phyloP scores from a whole-genome alignment of 2,329 filamentous ascomycete species.

The Beauveria rudraprayagi region DNA sequence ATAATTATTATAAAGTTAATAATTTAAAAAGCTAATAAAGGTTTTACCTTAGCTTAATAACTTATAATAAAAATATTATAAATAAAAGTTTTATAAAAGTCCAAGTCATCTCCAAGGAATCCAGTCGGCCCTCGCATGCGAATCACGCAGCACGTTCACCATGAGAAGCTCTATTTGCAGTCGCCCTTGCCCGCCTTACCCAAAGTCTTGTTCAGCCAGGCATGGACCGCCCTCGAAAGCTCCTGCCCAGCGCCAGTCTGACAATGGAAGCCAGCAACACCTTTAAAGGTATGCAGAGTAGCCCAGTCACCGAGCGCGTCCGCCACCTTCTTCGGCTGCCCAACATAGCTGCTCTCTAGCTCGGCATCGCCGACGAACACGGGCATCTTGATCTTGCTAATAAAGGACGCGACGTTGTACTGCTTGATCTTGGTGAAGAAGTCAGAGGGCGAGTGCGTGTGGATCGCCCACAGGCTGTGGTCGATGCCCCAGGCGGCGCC shows the following conservation, averaged over 20 bases:
- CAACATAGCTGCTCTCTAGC: too few species aligned
- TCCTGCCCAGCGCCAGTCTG: constrained; percentile 6
- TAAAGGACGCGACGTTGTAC: not conserved
- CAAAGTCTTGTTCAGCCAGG: constrained; percentile 10
- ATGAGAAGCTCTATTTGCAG: too few species aligned
- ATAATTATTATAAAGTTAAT: too few species aligned
- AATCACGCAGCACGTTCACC: too few species aligned
- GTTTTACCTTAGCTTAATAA: too few species aligned
- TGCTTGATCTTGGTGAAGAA: constrained; percentile 3
- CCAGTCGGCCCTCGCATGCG: too few species aligned
- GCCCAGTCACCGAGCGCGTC: not conserved
- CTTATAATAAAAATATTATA: too few species aligned
- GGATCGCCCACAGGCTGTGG: not conserved
- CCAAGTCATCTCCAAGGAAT: too few species aligned
- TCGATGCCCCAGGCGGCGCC: constrained; percentile 1
- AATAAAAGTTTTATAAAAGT: too few species aligned
- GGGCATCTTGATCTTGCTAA: constrained; percentile 3
- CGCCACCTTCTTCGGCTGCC: not conserved
- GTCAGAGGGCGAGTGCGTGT: constrained; percentile 8
- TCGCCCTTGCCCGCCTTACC: not conserved
- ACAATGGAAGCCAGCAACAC: constrained; percentile 6
- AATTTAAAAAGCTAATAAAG: too few species aligned
- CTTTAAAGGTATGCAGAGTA: not conserved
- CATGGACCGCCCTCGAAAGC: not conserved
- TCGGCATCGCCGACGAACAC: constrained; percentile 3